Evolutionary conservation across 208 protist species (phyloP), one percentile per base, ranked within the genome.

Genomic region (Leishmania gerbilli): DNA sequence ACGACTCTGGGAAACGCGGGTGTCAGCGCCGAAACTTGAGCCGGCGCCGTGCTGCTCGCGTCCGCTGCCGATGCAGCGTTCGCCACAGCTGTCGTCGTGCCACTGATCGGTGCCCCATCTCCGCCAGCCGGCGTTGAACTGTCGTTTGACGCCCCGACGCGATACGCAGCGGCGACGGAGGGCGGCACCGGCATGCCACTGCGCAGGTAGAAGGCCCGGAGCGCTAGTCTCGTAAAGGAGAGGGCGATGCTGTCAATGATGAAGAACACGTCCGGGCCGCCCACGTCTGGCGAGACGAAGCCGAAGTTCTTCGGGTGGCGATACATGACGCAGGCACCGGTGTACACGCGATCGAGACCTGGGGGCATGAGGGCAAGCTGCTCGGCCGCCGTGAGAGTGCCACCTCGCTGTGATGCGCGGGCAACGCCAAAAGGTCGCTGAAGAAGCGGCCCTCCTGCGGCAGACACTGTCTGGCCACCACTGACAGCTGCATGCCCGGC

Each of bases 251-350:
- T 86, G 76, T 94, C 86, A 19, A 82, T 81, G 19, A 88, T 90
- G 74, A 97, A 97, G 88, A 95, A 97, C 9, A 97, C 87, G 79
- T 97, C 94, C 0, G 94, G 94, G 5, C 92, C 92, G 17, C 94
- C 94, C 3, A 93, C 17, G 58, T 92, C 89, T 4, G 94, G 92
- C 27, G 89, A 77, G 72, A 97, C 82, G 72, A 97, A 97, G 71
- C 94, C 94, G 80, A 95, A 97, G 60, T 85, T 87, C 58, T 94
- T 95, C 37, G 74, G 81, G 19, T 82, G 77, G 15, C 91, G 91
- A 49, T 94, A 92, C 86, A 93, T 90, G 67, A 89, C 94, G 74
- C 89, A 93, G 37, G 76, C 51, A 11, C 94, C 94, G 8, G 79
- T 76, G 84, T 95, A 91, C 31, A 90, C 72, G 24, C 74, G 84